Evolutionary conservation across 345 rosid genomes (phyloP), one percentile per base, ranked within the genome.

Genomic region (Punica granatum): DNA sequence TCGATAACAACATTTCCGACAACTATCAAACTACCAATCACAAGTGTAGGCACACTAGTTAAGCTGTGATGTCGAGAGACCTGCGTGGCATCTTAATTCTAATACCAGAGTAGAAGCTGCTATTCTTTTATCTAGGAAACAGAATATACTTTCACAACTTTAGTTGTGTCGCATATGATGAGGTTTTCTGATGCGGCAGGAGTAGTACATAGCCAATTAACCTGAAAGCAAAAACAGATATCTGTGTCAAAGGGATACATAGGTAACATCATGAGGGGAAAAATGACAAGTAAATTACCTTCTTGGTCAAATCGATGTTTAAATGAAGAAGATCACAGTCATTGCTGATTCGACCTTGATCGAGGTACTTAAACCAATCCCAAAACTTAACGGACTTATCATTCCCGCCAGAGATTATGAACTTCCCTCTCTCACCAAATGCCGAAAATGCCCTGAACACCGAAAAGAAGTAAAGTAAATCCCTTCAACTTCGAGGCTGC

Each of bases 121-220:
- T 26, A 0, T 26, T 26, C 3, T 4, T 1, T 16, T 56, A 28
- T 23, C 30, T 51, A 70, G 54, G 39, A 65, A 70, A 89, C 71
- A 7, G 88, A 76, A 62, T 83, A 93, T 74, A 84, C 94, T 80
- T 90, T 93, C 7, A 93, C 88, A 6, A 93, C 87, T 78, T 85
- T 90, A 10, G 94, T 82, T 51, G 98, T 93, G 80, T 93, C 98
- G 60, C 98, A 93, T 30, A 90, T 80, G 48, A 93, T 74, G 25
- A 93, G 90, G 76, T 93, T 93, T 67, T 93, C 96, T 16, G 97
- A 85, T 41, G 77, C 91, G 31, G 78, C 49, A 15, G 90, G 88
- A 60, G 86, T 78, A 19, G 97, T 90, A 76, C 98, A 93, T n/a
- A 93, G 84, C 94, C 96, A 90, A 79, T 93, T 90, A 65, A 93